phyloP scores from a whole-genome alignment of 345 rosid genomes.

The Syzygium grande region DNA sequence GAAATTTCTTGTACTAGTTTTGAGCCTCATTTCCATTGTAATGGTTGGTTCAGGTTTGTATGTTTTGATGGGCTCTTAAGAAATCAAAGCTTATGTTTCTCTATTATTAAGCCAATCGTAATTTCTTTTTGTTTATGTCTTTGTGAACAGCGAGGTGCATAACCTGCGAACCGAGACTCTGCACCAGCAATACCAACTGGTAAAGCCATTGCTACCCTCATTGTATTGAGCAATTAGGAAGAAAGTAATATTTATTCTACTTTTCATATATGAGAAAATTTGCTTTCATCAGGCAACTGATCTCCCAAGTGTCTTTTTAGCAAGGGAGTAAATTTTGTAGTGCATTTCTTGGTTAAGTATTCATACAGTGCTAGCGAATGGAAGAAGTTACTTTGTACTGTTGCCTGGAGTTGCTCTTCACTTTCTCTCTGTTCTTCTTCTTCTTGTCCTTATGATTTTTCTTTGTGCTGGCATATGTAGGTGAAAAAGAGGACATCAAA shows the following conservation, averaged over 20 bases:
- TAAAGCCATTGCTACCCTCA: conserved; percentile 14
- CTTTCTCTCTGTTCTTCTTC: neutral
- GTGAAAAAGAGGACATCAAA: conserved; percentile 67
- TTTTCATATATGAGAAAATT: neutral
- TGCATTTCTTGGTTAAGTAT: neutral
- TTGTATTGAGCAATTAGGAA: neutral
- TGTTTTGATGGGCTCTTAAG: neutral
- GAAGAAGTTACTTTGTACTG: neutral
- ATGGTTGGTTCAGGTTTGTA: neutral
- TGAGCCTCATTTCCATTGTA: neutral
- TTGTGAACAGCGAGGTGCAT: conserved; percentile 69
- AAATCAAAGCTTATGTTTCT: neutral
- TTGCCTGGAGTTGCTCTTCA: neutral
- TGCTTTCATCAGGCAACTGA: neutral
- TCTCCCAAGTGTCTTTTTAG: neutral
- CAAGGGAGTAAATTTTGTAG: neutral
- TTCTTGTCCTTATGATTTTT: neutral
- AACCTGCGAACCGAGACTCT: conserved; percentile 72
- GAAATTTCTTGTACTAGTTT: neutral
- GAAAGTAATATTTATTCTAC: neutral
- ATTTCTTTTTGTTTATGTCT: neutral
- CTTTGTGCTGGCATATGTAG: conserved; percentile 22
- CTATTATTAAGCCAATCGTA: neutral
- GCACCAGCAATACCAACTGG: conserved; percentile 87
- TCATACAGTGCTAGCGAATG: neutral